These are phyloP conservation scores for Aureobasidium sp. DNA, from an alignment of 2,329 filamentous ascomycete species.

Conservation along the genomic window DNA sequence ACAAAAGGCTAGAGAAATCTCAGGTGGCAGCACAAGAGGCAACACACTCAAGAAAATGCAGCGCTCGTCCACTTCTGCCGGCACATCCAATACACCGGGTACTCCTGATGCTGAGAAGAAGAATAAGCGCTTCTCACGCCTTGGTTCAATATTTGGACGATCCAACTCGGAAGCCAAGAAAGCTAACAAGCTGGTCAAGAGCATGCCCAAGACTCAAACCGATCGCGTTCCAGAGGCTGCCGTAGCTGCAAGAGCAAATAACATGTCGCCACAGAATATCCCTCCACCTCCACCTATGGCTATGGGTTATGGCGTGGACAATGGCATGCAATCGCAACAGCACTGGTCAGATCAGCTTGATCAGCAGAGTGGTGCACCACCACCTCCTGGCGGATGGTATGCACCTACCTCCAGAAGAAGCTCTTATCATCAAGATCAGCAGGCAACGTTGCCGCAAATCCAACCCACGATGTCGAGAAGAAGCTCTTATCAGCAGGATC, in stretches of 20 bases:
- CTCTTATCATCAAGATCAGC: background rate
- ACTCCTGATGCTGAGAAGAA: slow-evolving; percentile 21
- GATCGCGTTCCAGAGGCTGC: background rate
- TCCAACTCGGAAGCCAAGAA: slow-evolving; percentile 25
- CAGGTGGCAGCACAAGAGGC: slow-evolving; percentile 1
- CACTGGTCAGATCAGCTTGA: slow-evolving; percentile 2
- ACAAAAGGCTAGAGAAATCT: background rate
- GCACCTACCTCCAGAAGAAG: slow-evolving; percentile 13
- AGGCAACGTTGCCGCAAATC: background rate
- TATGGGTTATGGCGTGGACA: background rate
- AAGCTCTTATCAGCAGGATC: background rate
- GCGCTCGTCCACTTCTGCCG: slow-evolving; percentile 17
- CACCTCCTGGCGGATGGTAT: slow-evolving; percentile 19
- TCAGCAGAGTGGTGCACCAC: background rate
- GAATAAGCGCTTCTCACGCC: slow-evolving; percentile 37
- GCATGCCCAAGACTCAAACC: background rate
- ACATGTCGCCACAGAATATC: slow-evolving; percentile 3
- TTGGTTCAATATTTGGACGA: slow-evolving; percentile 36
- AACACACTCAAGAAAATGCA: slow-evolving; percentile 24
- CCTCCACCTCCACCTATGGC: background rate
- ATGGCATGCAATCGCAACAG: background rate
- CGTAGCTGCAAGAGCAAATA: background rate
- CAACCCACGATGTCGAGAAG: background rate
- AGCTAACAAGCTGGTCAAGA: slow-evolving; percentile 12
- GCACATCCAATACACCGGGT: slow-evolving; percentile 11